Base-by-base conservation (phyloP, 176 grass and related monocot genomes). In the Triticum monococcum region DNA sequence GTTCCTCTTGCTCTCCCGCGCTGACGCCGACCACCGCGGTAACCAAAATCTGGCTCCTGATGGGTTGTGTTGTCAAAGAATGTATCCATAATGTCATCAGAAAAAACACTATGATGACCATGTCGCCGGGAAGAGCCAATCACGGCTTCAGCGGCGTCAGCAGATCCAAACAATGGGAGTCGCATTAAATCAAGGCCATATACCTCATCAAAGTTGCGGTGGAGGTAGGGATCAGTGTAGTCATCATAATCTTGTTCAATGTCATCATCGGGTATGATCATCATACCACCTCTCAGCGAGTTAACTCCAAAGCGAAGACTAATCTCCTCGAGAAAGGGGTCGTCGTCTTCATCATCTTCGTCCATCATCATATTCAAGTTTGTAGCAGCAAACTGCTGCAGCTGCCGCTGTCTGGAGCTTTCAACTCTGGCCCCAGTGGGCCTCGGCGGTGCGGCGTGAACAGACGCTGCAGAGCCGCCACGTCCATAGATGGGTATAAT, bases 401-500 rank as follows among this genome's bases (percentile, higher is more conserved):
- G 87, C 41, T 80, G 86, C 75, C 79, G 87, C 59, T 89, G 87
- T 68, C 88, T 85, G 45, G 70, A 68, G 69, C 88, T 89, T 79
- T 90, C 78, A 12, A 90, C 88, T 78, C 88, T 86, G 23, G 50
- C 50, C 24, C 78, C 88, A 1, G 70, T 50, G 11, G 88, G 88
- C 83, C 88, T 86, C 26, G 88, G 88, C 7, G 83, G 88, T 1
- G 83, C 88, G 3, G 43, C 33, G 16, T 81, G 24, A 41, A 90
- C 28, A 3, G 78, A 52, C 7, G 83, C 83, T 0, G 83, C 88
- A n/a, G 88, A 90, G 38, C 84, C 90, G 24, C 95, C 95, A 28
- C 95, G 92, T 0, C 95, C 95, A 71, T 95, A 98, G 65, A 98
- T 95, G 33, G 95, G 95, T 31, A 88, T 93, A 57, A 95, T 81